Percentiles rank a stretch among this genome's conserved stretches.
These are phyloP conservation scores for Periconia sp. DNA, from an alignment of 2,329 filamentous ascomycete genomes.

Conservation along the genomic window DNA sequence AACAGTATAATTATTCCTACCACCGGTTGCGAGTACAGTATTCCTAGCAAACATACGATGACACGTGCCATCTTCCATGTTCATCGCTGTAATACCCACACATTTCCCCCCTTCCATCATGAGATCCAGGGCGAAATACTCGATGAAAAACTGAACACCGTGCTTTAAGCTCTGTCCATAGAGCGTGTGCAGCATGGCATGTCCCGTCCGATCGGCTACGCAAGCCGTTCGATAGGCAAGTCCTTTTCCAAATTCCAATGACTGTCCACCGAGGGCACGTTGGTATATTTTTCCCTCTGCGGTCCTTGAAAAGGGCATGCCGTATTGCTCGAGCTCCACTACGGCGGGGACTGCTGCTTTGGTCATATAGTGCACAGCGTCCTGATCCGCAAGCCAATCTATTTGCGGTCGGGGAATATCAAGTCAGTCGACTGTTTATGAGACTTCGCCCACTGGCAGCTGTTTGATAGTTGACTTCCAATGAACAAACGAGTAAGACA, in stretches of 20 bases:
- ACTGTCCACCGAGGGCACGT: constrained; percentile 52
- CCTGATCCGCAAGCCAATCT: constrained; percentile 62
- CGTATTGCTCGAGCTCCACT: constrained; percentile 59
- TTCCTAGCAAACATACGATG: constrained; percentile 53
- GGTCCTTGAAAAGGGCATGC: constrained; percentile 57
- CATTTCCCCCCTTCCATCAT: constrained; percentile 53
- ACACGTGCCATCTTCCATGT: constrained; percentile 53
- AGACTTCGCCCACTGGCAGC: no score
- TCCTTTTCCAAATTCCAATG: constrained; percentile 50
- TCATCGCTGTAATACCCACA: constrained; percentile 50
- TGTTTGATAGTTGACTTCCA: no score
- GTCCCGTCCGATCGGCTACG: constrained; percentile 52
- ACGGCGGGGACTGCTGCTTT: constrained; percentile 57
- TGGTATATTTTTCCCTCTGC: constrained; percentile 51
- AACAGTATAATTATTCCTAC: constrained; percentile 11
- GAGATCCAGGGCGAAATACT: constrained; percentile 53
- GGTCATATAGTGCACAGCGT: constrained; percentile 63
- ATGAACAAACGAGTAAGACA: no score
- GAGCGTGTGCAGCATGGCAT: constrained; percentile 54
- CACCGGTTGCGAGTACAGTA: constrained; percentile 53
- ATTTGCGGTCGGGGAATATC: no score
- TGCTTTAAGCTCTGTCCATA: constrained; percentile 54
- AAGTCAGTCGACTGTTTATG: no score
- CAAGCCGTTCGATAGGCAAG: constrained; percentile 53
- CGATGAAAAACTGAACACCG: constrained; percentile 54